phyloP scores from a whole-genome alignment of 768 basidiomycete genomes.

The Epithele typhae region DNA sequence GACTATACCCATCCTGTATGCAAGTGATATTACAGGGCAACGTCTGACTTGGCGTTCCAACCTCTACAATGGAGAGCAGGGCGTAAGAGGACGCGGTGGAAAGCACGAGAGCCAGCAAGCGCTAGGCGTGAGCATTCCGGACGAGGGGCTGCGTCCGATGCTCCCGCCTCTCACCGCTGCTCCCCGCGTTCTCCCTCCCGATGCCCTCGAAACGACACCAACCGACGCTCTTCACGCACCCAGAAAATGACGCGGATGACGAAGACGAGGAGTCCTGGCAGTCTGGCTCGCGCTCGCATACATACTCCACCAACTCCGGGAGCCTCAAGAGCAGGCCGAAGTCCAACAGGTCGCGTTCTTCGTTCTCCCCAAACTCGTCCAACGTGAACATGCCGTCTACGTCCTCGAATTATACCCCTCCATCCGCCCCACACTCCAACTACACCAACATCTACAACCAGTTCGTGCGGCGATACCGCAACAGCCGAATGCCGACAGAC shows the following conservation, averaged over 20 bases:
- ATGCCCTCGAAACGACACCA: slow-evolving; percentile 50
- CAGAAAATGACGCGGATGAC: slow-evolving; percentile 49
- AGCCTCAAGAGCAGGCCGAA: slow-evolving; percentile 24
- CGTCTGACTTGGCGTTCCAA: slow-evolving; percentile 1
- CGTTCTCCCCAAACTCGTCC: slow-evolving; percentile 26
- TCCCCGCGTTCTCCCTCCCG: slow-evolving; percentile 4
- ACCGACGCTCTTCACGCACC: slow-evolving; percentile 65
- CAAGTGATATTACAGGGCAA: no score
- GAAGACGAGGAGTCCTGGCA: slow-evolving; percentile 47
- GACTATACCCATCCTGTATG: slow-evolving; percentile 6
- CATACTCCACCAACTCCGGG: slow-evolving; percentile 19
- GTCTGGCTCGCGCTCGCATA: slow-evolving; percentile 18
- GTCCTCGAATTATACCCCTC: slow-evolving; percentile 25
- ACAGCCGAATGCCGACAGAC: slow-evolving; percentile 46
- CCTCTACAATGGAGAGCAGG: no score
- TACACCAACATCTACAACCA: slow-evolving; percentile 72
- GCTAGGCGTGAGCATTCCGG: no score
- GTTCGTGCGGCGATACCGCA: slow-evolving; percentile 73
- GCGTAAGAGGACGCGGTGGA: no score
- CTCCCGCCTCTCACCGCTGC: slow-evolving; percentile 1
- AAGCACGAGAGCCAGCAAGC: no score
- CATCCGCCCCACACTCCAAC: slow-evolving; percentile 30
- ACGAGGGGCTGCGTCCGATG: neutral
- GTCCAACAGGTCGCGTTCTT: slow-evolving; percentile 23
- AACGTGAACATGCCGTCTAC: slow-evolving; percentile 25